Conservation (phyloP, 2,329 filamentous ascomycete species). For the Cytospora chrysosperma region DNA sequence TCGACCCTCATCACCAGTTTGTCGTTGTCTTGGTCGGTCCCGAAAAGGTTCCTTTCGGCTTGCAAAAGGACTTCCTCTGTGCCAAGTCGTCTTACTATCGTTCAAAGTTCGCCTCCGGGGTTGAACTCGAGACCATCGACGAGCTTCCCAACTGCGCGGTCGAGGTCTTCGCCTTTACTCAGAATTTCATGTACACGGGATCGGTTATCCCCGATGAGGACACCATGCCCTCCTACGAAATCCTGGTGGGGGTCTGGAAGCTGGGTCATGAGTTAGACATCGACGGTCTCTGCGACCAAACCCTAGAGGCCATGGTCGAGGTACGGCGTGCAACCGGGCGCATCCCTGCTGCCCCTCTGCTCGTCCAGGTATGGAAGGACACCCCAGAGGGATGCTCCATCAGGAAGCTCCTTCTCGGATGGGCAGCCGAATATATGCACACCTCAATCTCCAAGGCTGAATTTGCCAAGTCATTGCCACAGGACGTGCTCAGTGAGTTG, state of each 20-base stretch:
- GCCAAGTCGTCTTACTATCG: constrained; percentile 50
- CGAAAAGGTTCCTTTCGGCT: constrained; percentile 53
- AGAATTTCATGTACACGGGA: constrained; percentile 55
- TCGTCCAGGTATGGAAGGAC: constrained; percentile 62
- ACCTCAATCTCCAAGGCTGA: constrained; percentile 55
- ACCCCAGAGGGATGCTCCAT: constrained; percentile 61
- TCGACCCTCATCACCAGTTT: constrained; percentile 53
- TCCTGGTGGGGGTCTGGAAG: constrained; percentile 57
- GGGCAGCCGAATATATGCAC: constrained; percentile 64
- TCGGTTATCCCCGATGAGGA: constrained; percentile 43
- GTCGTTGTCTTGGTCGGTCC: constrained; percentile 54
- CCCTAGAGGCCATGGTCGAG: constrained; percentile 58
- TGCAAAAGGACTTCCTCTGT: constrained; percentile 59
- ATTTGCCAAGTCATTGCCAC: constrained; percentile 60
- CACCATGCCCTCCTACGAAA: constrained; percentile 51
- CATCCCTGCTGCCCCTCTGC: constrained; percentile 58
- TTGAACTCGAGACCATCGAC: constrained; percentile 49
- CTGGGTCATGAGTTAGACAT: constrained; percentile 52
- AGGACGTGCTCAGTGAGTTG: constrained; percentile 62
- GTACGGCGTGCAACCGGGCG: constrained; percentile 50
- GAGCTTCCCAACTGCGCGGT: constrained; percentile 47
- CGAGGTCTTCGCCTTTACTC: constrained; percentile 55
- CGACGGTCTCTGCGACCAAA: constrained; percentile 54
- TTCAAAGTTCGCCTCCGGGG: constrained; percentile 41
- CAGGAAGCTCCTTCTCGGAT: constrained; percentile 56